Conservation (phyloP, 345 rosid genomes). For the Erysimum cheiranthoides region DNA sequence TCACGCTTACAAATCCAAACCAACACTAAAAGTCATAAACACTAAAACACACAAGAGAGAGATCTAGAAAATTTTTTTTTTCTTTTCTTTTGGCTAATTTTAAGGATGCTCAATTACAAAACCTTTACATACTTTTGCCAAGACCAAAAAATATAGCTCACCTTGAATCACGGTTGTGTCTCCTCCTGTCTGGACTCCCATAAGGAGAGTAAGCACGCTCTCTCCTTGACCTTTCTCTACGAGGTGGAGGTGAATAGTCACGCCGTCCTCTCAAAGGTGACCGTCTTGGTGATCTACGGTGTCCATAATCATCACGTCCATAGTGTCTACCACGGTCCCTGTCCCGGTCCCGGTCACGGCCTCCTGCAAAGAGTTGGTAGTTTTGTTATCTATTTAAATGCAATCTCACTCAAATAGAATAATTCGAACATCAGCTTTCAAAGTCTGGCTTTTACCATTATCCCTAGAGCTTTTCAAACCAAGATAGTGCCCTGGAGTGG, state of each 20-base stretch:
- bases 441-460: too few species aligned
- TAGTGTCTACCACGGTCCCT: slow-evolving; percentile 61
- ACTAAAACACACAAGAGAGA: neutral
- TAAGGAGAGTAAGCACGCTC: slow-evolving; percentile 71
- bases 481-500: too few species aligned
- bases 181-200: slow-evolving; percentile 48
- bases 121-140: neutral
- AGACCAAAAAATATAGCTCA: slow-evolving; percentile 19
- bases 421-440: too few species aligned
- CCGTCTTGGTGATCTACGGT: slow-evolving; percentile 68
- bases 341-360: slow-evolving; percentile 44
- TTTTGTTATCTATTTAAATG: neutral
- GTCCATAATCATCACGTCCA: slow-evolving; percentile 57
- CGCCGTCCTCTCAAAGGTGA: slow-evolving; percentile 27
- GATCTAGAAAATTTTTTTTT: neutral
- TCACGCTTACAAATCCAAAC: too few species aligned
- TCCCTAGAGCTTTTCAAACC: too few species aligned
- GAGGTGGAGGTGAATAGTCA: slow-evolving; percentile 68
- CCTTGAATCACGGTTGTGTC: slow-evolving; percentile 42
- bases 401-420: too few species aligned
- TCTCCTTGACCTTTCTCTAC: slow-evolving; percentile 70
- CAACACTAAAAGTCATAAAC: neutral
- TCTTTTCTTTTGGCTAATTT: neutral
- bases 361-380: neutral
- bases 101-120: neutral